These are phyloP conservation scores for Sarcodon sp. DNA, from an alignment of 768 basidiomycete species.

Conservation along the genomic window DNA sequence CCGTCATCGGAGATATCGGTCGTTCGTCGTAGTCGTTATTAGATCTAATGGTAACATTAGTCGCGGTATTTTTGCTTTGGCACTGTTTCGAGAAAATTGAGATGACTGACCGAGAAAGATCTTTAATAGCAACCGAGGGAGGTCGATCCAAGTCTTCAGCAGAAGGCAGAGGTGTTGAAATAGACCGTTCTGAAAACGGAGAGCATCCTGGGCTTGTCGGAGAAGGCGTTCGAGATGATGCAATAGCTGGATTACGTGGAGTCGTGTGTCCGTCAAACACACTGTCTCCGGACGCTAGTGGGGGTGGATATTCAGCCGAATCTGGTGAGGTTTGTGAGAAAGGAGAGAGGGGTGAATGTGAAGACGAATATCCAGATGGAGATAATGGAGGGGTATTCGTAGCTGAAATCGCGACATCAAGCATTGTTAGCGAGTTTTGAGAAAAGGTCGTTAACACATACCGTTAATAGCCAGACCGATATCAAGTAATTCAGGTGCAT, in stretches of 20 bases:
- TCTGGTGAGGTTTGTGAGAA: slow-evolving; percentile 13
- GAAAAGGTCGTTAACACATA: slow-evolving; percentile 3
- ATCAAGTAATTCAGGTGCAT: slow-evolving; percentile 19
- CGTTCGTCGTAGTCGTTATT: no score
- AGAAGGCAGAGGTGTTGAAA: no score
- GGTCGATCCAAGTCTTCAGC: no score
- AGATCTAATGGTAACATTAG: no score
- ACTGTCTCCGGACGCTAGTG: slow-evolving; percentile 1
- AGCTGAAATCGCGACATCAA: not conserved
- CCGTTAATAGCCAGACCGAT: slow-evolving; percentile 13
- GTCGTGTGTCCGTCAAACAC: slow-evolving; percentile 6
- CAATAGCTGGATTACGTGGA: slow-evolving; percentile 6
- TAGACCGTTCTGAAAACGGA: no score
- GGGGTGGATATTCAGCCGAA: slow-evolving; percentile 8
- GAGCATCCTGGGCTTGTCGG: slow-evolving; percentile 9
- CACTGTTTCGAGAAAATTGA: slow-evolving; percentile 50
- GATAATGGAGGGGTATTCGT: slow-evolving; percentile 16
- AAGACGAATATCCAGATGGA: slow-evolving; percentile 7
- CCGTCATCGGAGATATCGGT: slow-evolving; percentile 13
- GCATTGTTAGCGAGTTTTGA: not conserved
- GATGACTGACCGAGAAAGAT: slow-evolving; percentile 8
- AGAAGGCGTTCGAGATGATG: slow-evolving; percentile 5
- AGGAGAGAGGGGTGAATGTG: slow-evolving; percentile 3
- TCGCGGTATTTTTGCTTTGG: slow-evolving; percentile 17
- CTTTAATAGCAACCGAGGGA: not conserved